Base-by-base conservation (phyloP, 2,329 filamentous ascomycete species). In the Colletotrichum gloeosporioides region DNA sequence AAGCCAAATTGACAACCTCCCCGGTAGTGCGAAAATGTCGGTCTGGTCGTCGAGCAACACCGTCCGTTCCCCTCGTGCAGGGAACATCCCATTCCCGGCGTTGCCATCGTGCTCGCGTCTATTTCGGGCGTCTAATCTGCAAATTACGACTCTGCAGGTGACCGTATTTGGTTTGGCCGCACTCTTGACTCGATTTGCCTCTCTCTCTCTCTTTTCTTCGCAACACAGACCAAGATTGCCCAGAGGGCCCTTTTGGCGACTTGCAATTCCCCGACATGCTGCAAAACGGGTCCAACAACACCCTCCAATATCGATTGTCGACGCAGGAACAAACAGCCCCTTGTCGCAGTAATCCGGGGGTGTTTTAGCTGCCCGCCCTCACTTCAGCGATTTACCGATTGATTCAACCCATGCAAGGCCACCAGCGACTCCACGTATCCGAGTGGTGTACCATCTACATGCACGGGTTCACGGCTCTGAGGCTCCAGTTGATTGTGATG, bases 291-390 rank as follows among this genome's bases (percentile, higher is more conserved):
- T 31, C 73, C 34, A 55, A 31, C n/a, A 61, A 65, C 73, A n/a
- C n/a, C 73, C 73, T 76, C 64, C 25, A 76, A 76, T 73, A 59
- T 76, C 69, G 73, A 71, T 64, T 73, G 61, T 69, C 59, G 63
- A 63, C 57, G 49, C 32, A 44, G 29, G 57, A 68, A 55, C 59
- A 62, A 44, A 27, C 29, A n/a, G 4, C 32, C 55, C 22, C 55
- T 68, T 68, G 34, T 32, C 64, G 25, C 64, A 76, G 57, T 31
- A 69, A 64, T 76, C 73, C 70, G 64, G 73, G 73, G 69, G 53
- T 69, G 64, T 72, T 69, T 63, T 49, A 39, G 57, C 69, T 73
- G 73, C 69, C 69, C 64, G 34, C 25, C 25, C 57, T 76, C 73
- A 73, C 44, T 32, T 73, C 18, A 16, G 59, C 39, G 27, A 27